Conservation (phyloP, 2,329 filamentous ascomycete species). For the Pseudogymnoascus pannorum region DNA sequence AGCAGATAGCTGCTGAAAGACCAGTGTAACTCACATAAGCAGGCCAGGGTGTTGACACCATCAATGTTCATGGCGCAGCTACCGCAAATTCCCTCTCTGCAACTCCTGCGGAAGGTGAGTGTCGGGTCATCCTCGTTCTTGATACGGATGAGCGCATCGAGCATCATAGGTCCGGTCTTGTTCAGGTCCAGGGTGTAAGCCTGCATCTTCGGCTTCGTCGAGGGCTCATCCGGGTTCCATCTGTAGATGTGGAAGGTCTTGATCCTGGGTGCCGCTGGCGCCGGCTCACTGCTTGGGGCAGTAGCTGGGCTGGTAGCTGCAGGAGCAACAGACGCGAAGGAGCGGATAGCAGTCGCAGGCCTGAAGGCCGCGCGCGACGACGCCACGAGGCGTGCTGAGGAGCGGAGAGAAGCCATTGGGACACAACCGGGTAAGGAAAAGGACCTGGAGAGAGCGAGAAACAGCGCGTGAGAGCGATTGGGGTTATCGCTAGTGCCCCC, state of each 20-base stretch:
- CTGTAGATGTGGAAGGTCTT: slow-evolving; percentile 99
- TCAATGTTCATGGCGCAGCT: slow-evolving; percentile 99
- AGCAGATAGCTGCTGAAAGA: slow-evolving; percentile 1
- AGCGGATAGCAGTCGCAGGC: slow-evolving; percentile 38
- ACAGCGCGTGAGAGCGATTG: neutral
- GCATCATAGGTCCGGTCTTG: slow-evolving; percentile 98
- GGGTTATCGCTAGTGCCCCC: slow-evolving; percentile 2
- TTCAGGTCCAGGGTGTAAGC: slow-evolving; percentile 91
- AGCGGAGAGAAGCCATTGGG: slow-evolving; percentile 56
- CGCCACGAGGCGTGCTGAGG: slow-evolving; percentile 44
- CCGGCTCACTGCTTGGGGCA: slow-evolving; percentile 36
- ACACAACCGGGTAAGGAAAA: slow-evolving; percentile 7
- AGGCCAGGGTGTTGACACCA: slow-evolving; percentile 94
- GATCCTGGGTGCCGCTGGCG: slow-evolving; percentile 57
- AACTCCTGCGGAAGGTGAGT: slow-evolving; percentile 90
- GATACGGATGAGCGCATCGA: slow-evolving; percentile 93
- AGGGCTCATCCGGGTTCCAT: slow-evolving; percentile 92
- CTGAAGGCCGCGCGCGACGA: slow-evolving; percentile 33
- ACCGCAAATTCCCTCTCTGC: slow-evolving; percentile 96
- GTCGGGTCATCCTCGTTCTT: slow-evolving; percentile 99
- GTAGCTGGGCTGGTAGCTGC: slow-evolving; percentile 1
- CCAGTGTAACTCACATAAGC: slow-evolving; percentile 67
- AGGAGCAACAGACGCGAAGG: slow-evolving; percentile 46
- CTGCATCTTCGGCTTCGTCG: slow-evolving; percentile 93
- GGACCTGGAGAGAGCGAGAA: slow-evolving; percentile 4